These are phyloP conservation scores for Cicer pinnatifidum DNA, from an alignment of 306 rosid species.

Conservation along the genomic window DNA sequence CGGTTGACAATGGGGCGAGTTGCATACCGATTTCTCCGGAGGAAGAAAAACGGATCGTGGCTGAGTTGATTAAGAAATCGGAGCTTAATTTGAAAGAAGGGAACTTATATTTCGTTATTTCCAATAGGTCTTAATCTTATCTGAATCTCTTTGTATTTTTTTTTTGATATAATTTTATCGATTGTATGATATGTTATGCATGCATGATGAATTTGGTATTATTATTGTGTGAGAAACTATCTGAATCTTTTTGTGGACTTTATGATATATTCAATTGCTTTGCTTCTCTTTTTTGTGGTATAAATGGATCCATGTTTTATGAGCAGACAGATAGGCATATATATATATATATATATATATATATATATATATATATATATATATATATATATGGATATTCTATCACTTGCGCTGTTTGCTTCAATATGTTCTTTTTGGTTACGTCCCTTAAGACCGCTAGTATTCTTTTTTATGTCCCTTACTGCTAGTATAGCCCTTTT, in stretches of 20 bases:
- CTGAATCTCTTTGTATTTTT: not conserved
- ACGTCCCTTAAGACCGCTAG: not conserved
- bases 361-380: not conserved
- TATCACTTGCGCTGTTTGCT: constrained; percentile 33
- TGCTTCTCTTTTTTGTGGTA: constrained; percentile 23
- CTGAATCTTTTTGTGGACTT: constrained; percentile 25
- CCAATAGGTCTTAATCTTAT: constrained; percentile 59
- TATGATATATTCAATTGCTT: not conserved
- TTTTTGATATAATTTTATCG: not conserved
- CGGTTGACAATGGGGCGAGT: constrained; percentile 69
- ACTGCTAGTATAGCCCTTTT: constrained; percentile 2
- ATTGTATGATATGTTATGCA: constrained; percentile 1
- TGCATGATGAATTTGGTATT: constrained; percentile 34
- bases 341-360: constrained; percentile 8
- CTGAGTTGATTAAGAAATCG: constrained; percentile 63
- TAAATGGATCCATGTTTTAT: constrained; percentile 36
- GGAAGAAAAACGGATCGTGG: constrained; percentile 79
- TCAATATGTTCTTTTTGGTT: not conserved
- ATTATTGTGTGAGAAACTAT: constrained; percentile 7
- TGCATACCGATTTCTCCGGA: constrained; percentile 75
- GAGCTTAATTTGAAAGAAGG: constrained; percentile 89
- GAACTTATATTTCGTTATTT: constrained; percentile 70
- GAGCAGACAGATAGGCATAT: constrained; percentile 18
- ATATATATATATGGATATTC: not conserved
- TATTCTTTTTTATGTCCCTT: not conserved